Conservation (phyloP, 179 eudicot species). For the Amaranthus tricolor region DNA sequence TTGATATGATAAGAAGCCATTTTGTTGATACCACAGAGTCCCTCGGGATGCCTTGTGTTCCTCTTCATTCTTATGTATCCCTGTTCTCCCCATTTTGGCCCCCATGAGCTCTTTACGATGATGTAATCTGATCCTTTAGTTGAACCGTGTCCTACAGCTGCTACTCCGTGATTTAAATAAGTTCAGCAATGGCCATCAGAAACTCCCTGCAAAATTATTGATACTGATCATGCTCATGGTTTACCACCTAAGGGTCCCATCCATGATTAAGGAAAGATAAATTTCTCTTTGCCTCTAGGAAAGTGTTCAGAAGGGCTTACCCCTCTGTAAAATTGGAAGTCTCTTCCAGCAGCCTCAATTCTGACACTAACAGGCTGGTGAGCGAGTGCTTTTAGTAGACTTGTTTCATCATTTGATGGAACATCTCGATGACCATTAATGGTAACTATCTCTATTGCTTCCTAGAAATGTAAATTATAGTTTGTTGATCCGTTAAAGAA, state of each 20-base stretch:
- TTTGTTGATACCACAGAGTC: conserved; percentile 62
- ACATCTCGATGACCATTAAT: conserved; percentile 79
- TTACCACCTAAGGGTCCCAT: not conserved
- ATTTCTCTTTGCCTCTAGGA: not conserved
- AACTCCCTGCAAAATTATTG: conserved; percentile 48
- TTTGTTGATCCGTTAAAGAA: not conserved
- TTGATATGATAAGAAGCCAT: conserved; percentile 75
- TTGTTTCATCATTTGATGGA: conserved; percentile 62
- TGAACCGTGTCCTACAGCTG: conserved; percentile 68
- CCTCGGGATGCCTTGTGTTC: conserved; percentile 49
- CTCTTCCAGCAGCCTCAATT: conserved; percentile 81
- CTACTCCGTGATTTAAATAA: conserved; percentile 62
- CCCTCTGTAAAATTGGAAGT: conserved; percentile 90
- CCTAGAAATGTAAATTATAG: conserved; percentile 32
- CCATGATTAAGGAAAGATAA: not conserved
- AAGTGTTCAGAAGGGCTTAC: conserved; percentile 32
- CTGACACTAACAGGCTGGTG: conserved; percentile 87
- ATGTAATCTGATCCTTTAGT: conserved; percentile 49
- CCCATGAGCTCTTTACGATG: conserved; percentile 73
- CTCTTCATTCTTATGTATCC: conserved; percentile 73
- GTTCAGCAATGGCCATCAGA: conserved; percentile 70
- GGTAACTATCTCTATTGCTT: conserved; percentile 47
- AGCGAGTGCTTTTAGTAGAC: conserved; percentile 83
- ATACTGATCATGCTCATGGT: not conserved
- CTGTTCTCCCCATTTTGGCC: conserved; percentile 66